Percentiles rank a stretch among this genome's conserved stretches.
These are phyloP conservation scores for Pichia scutulata DNA, from an alignment of 805 yeast species.

Conservation along the genomic window DNA sequence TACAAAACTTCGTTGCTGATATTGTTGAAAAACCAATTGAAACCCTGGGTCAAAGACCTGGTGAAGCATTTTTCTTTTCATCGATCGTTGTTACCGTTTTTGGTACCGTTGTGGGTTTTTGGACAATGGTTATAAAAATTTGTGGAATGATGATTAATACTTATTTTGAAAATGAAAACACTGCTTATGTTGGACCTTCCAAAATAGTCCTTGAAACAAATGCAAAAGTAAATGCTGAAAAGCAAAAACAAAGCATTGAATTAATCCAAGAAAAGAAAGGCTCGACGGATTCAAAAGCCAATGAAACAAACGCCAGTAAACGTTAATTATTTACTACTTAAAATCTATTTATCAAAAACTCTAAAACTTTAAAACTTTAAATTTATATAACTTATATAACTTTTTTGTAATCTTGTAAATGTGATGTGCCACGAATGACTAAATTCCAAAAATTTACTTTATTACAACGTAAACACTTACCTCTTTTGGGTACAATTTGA, in stretches of 20 bases:
- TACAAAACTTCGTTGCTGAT: constrained; percentile 25
- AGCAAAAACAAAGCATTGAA: constrained; percentile 8
- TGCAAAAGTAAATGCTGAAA: not conserved
- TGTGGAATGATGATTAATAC: constrained; percentile 18
- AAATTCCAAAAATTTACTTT: constrained; percentile 24
- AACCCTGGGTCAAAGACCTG: constrained; percentile 39
- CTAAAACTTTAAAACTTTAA: too few relatives aligned
- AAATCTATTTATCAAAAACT: not conserved
- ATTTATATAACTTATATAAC: not conserved
- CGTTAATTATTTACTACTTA: constrained; percentile 13
- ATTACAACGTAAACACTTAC: constrained; percentile 21
- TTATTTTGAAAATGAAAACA: constrained; percentile 3
- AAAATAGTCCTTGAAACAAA: not conserved
- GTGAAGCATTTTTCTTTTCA: constrained; percentile 42
- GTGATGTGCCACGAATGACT: constrained; percentile 14
- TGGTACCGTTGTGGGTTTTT: constrained; percentile 35
- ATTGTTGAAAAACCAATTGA: constrained; percentile 38
- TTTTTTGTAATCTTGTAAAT: constrained; percentile 2
- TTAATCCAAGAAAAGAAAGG: constrained; percentile 12
- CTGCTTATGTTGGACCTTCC: constrained; percentile 3
- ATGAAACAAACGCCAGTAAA: constrained; percentile 24
- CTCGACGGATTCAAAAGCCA: constrained; percentile 19
- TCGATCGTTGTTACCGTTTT: constrained; percentile 33
- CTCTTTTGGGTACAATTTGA: constrained; percentile 22
- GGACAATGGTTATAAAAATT: constrained; percentile 31